Evolutionary conservation across 2,329 filamentous ascomycete species (phyloP).

Genomic region (Exutisphaerella laricina): DNA sequence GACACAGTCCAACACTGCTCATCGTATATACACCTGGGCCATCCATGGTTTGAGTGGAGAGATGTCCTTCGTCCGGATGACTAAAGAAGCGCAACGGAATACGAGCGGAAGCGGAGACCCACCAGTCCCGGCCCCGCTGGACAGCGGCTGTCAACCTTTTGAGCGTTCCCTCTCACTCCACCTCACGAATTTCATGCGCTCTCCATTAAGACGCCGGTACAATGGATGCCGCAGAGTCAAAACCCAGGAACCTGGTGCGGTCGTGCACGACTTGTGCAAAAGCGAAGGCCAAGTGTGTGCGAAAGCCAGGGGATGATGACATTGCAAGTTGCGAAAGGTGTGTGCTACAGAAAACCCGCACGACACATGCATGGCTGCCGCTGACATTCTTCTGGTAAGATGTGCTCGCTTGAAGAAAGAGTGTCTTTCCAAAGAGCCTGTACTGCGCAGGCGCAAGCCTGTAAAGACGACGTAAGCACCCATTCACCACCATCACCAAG

Average conservation of each 20-base stretch:
- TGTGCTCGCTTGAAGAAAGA: constrained; percentile 31
- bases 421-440: constrained; percentile 27
- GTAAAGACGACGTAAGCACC: constrained; percentile 28
- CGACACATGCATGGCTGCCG: neutral
- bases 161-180: too few species aligned
- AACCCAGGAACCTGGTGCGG: constrained; percentile 12
- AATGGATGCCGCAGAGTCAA: constrained; percentile 9
- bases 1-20: too few species aligned
- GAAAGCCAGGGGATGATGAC: constrained; percentile 16
- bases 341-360: constrained; percentile 26
- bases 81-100: too few species aligned
- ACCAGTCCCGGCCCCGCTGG: too few species aligned
- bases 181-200: too few species aligned
- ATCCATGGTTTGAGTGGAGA: too few species aligned
- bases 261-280: constrained; percentile 30
- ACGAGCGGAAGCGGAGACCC: too few species aligned
- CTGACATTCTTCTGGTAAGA: constrained; percentile 12
- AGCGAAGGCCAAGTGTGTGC: constrained; percentile 34
- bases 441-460: constrained; percentile 23
- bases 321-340: too few species aligned
- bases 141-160: too few species aligned
- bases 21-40: too few species aligned
- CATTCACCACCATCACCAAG: too few species aligned
- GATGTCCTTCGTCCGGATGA: too few species aligned
- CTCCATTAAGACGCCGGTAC: neutral